phyloP scores from a whole-genome alignment of 2,329 filamentous ascomycete genomes.

The Ceratocystis albifundus region DNA sequence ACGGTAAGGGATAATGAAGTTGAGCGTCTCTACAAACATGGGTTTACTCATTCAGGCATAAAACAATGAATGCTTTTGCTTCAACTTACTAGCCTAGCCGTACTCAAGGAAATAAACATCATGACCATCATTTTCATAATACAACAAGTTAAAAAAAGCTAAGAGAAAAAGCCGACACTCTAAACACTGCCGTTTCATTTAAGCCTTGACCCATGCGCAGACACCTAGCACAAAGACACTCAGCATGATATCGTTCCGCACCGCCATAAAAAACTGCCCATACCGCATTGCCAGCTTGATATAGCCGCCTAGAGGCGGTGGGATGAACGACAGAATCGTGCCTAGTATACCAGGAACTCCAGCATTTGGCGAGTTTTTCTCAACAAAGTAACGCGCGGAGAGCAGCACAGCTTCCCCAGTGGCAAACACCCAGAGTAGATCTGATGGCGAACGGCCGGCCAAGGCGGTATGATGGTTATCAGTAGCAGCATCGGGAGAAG shows the following conservation, averaged over 20 bases:
- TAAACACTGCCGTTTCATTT: neutral
- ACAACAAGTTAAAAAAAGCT: neutral
- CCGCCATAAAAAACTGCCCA: conserved; percentile 57
- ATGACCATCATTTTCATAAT: no score
- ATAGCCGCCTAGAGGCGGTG: conserved; percentile 51
- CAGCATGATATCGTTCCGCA: conserved; percentile 61
- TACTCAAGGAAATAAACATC: no score
- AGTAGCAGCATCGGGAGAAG: conserved; percentile 28
- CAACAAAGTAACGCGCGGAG: conserved; percentile 55
- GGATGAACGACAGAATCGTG: conserved; percentile 53
- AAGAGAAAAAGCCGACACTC: neutral
- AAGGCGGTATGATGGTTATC: conserved; percentile 14
- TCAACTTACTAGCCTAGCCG: no score
- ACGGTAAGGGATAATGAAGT: no score
- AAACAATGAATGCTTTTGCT: no score
- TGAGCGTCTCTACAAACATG: no score
- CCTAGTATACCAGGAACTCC: conserved; percentile 39
- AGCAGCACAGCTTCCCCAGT: conserved; percentile 64
- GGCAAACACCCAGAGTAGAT: conserved; percentile 68
- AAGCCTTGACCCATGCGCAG: conserved; percentile 36
- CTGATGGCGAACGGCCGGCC: conserved; percentile 28
- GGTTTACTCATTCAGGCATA: no score
- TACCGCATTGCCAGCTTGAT: conserved; percentile 52
- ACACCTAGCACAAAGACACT: conserved; percentile 64
- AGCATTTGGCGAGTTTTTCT: conserved; percentile 42